phyloP scores from a whole-genome alignment of 371 early-diverging fungal species.

The Lichtheimia ramosa region DNA sequence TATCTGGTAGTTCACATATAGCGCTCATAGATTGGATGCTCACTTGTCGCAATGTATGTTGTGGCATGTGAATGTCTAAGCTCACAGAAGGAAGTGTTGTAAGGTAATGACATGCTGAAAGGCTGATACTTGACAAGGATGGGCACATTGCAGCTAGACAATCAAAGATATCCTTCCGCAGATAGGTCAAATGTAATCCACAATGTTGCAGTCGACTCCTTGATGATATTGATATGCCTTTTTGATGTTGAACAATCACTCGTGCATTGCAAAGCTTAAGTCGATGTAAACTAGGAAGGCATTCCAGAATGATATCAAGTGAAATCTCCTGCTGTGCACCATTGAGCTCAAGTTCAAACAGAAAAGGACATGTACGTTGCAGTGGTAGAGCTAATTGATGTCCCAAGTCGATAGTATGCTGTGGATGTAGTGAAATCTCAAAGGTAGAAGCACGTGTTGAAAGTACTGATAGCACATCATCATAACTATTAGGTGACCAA shows the following conservation, averaged over 20 bases:
- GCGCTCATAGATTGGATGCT: conserved; percentile 2
- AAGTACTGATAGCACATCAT: background rate
- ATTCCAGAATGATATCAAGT: background rate
- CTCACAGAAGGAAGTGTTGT: background rate
- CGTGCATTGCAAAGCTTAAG: background rate
- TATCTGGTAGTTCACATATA: conserved; percentile 1
- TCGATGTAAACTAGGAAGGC: background rate
- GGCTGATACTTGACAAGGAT: background rate
- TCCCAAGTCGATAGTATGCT: background rate
- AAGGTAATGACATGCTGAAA: conserved; percentile 3
- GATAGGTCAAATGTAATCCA: background rate
- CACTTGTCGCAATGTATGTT: background rate
- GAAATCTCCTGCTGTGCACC: background rate
- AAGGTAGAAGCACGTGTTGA: background rate
- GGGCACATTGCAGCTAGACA: background rate
- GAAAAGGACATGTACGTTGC: background rate
- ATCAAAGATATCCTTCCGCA: background rate
- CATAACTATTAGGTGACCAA: background rate
- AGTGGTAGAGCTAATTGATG: background rate
- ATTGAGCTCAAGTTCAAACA: conserved; percentile 2
- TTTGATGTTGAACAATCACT: background rate
- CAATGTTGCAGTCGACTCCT: background rate
- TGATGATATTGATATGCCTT: background rate
- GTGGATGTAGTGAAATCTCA: background rate
- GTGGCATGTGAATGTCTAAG: background rate